phyloP scores from a whole-genome alignment of 2,329 filamentous ascomycete genomes.

The Scedosporium aurantiacum region DNA sequence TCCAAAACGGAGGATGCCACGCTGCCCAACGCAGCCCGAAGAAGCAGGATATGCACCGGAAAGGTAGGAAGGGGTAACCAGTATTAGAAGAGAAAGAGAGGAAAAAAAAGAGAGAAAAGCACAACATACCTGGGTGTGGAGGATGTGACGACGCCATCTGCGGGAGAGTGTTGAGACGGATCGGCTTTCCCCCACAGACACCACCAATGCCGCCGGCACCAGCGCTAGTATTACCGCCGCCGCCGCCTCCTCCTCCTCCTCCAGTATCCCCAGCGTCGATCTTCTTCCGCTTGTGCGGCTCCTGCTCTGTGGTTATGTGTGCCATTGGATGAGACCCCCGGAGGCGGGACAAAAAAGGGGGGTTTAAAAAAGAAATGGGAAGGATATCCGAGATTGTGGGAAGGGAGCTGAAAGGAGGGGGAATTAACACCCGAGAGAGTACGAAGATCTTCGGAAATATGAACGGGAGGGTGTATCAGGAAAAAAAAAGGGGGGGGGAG shows the following conservation, averaged over 20 bases:
- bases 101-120: neutral
- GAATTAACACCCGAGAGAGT: no score
- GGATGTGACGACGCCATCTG: neutral
- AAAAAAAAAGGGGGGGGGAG: no score
- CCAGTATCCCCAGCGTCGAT: slow-evolving; percentile 26
- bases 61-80: neutral
- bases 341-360: neutral
- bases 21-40: neutral
- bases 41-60: neutral
- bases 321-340: neutral
- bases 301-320: neutral
- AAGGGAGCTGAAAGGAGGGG: no score
- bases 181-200: neutral
- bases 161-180: neutral
- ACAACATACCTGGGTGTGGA: neutral
- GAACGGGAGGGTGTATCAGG: no score
- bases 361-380: no score
- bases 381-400: no score
- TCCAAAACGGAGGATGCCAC: neutral
- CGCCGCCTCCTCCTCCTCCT: slow-evolving; percentile 34
- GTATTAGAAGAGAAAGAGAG: neutral
- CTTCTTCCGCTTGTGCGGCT: slow-evolving; percentile 4
- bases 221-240: slow-evolving; percentile 19
- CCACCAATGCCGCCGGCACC: neutral
- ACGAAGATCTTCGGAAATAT: no score